phyloP scores from a whole-genome alignment of 1,139 yeast species.

The Candida smagusa region DNA sequence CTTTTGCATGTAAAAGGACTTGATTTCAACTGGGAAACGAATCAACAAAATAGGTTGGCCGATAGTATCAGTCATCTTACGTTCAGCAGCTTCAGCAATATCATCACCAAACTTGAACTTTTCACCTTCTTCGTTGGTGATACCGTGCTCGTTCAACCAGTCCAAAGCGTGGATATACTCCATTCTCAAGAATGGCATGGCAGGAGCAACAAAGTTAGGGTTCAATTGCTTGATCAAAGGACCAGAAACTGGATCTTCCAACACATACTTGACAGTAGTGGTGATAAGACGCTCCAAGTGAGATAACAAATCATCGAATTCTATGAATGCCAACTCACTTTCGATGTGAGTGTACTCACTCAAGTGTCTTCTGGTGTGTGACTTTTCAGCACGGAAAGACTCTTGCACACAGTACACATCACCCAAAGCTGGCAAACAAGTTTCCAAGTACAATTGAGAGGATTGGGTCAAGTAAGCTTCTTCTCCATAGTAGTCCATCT shows the following conservation, averaged over 20 bases:
- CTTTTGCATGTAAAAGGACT: constrained; percentile 96
- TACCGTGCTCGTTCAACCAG: constrained; percentile 94
- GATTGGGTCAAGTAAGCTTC: constrained; percentile 96
- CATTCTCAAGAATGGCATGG: constrained; percentile 86
- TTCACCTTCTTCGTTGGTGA: constrained; percentile 92
- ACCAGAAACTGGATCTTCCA: constrained; percentile 89
- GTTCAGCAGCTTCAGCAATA: constrained; percentile 98
- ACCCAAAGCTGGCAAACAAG: constrained; percentile 93
- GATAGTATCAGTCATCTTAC: constrained; percentile 95
- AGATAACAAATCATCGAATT: constrained; percentile 77
- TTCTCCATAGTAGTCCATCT: constrained; percentile 92
- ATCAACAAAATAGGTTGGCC: constrained; percentile 89
- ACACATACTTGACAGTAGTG: constrained; percentile 65
- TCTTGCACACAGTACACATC: constrained; percentile 98
- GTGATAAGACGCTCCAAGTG: constrained; percentile 83
- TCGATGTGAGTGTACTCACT: constrained; percentile 97
- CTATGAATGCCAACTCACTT: constrained; percentile 84
- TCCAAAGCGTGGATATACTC: constrained; percentile 86
- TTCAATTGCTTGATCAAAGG: constrained; percentile 86
- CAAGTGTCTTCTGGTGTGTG: constrained; percentile 97
- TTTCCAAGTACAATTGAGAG: constrained; percentile 94
- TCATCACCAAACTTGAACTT: constrained; percentile 95
- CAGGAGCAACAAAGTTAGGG: constrained; percentile 84
- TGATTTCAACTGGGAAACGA: constrained; percentile 94
- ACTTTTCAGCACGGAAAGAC: constrained; percentile 98